Percentiles rank a stretch among this genome's conserved stretches.
phyloP scores from a whole-genome alignment of 768 basidiomycete genomes.

The Tephrocybe sp. region DNA sequence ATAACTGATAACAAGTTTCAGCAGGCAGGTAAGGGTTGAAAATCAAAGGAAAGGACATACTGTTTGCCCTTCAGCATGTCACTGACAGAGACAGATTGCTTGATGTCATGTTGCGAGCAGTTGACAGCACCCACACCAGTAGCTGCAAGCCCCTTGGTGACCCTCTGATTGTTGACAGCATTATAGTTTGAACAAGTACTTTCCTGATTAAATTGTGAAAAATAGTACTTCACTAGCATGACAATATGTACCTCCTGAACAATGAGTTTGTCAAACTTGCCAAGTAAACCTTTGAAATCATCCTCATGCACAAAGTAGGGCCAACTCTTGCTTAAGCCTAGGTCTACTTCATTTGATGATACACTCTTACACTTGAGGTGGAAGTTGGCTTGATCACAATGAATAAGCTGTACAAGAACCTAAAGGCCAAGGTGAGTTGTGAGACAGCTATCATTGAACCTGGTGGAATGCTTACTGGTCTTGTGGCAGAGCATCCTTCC shows the following conservation, averaged over 20 bases:
- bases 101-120: conserved; percentile 8
- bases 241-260: conserved; percentile 3
- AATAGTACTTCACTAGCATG: neutral
- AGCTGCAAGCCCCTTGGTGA: conserved; percentile 1
- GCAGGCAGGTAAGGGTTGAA: no score
- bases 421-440: neutral
- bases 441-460: no score
- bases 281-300: conserved; percentile 14
- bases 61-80: conserved; percentile 11
- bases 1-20: no score
- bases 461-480: no score
- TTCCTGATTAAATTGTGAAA: neutral
- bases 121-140: conserved; percentile 4
- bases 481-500: no score
- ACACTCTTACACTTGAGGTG: conserved; percentile 8
- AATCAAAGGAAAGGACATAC: conserved; percentile 19
- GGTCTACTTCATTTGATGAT: conserved; percentile 6
- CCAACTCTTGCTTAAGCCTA: conserved; percentile 13
- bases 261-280: conserved; percentile 5
- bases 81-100: neutral
- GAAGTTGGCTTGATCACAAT: conserved; percentile 17
- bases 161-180: conserved; percentile 13
- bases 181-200: conserved; percentile 24
- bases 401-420: conserved; percentile 13
- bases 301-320: conserved; percentile 16